Evolutionary conservation across 164 flowering plant species (phyloP).

Genomic region (Berberis thunbergii): DNA sequence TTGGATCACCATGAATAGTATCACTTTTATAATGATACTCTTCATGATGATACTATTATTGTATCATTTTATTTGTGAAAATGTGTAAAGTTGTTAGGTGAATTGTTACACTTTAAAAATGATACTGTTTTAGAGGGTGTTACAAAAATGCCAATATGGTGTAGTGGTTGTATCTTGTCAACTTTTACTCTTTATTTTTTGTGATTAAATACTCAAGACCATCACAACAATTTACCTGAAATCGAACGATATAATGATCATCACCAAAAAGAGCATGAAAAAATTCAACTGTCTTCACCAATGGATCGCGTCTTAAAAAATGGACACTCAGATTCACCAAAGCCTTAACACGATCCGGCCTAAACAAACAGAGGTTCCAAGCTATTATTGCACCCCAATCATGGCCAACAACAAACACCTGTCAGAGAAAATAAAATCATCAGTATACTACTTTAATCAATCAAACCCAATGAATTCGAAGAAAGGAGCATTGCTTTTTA

Average conservation of each 20-base stretch:
- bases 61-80: no score
- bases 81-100: no score
- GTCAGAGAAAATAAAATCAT: no score
- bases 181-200: background rate
- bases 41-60: no score
- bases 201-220: background rate
- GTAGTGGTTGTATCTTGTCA: background rate
- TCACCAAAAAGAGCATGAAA: constrained; percentile 2
- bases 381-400: background rate
- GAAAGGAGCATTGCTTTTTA: no score
- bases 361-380: background rate
- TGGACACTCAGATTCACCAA: constrained; percentile 47
- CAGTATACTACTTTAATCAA: no score
- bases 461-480: no score
- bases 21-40: no score
- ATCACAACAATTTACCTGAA: constrained; percentile 30
- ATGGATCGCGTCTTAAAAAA: constrained; percentile 31
- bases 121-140: no score
- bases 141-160: no score
- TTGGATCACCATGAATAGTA: no score
- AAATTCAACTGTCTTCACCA: constrained; percentile 19
- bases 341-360: constrained; percentile 32
- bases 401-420: background rate
- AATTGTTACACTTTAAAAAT: no score
- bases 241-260: constrained; percentile 54